Base-by-base conservation (phyloP, 805 yeast genomes). In the Pichia sporocuriosa region DNA sequence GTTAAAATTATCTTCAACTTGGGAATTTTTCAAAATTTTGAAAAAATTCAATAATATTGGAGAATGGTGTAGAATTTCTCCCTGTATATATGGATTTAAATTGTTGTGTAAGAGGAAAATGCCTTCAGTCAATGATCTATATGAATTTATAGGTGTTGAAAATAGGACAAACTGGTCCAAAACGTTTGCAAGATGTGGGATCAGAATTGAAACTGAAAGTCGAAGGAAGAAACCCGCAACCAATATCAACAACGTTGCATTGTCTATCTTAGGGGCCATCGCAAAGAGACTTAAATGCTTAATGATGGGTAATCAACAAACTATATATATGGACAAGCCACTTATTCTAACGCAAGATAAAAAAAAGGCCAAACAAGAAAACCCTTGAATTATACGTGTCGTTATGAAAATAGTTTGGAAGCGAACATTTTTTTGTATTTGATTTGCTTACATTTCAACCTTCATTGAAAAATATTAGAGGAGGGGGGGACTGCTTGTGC, bases 51-150 rank as follows among this genome's bases (percentile, higher is more conserved):
- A 70, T 19, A 90, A 54, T 16, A 88, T 56, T 4, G 96, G 96
- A 3, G 95, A 79, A 52, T 87, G 95, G 60, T 87, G 90, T 27
- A 82, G 81, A 15, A 88, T 78, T 20, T 94, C 94, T 9, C 97
- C 96, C 46, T 77, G 77, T 15, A 48, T 47, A 54, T 87, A 90
- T 8, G 87, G 77, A 35, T 79, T 70, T 38, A 83, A 66, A 17
- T 69, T 70, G 51, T 79, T 72, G 3, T 67, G 58, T 42, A 76
- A 62, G 38, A 84, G 69, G 50, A 73, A 84, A 10, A 84, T 63
- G 11, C 89, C 89, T 56, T 84, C 94, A 50, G 69, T 61, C 32
- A 84, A 56, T 30, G 77, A 68, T 53, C 77, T 70, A 61, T 71
- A 83, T 28, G 93, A 81, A 42, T 83, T 73, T 4, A 84, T 66